Conservation (phyloP, 2,329 filamentous ascomycete genomes). For the Epichloe bromicola region DNA sequence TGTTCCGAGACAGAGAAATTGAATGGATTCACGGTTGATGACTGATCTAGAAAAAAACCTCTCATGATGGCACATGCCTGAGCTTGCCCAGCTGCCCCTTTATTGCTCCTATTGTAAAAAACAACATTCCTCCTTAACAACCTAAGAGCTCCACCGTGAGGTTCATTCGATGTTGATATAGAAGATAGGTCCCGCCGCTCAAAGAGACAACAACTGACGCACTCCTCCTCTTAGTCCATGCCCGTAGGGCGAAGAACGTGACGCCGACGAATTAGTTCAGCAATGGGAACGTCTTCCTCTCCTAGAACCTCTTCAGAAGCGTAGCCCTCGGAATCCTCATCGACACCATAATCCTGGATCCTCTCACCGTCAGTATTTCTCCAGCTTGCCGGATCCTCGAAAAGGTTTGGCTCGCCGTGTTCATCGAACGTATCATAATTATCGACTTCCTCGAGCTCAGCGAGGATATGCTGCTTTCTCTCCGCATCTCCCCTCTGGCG, state of each 20-base stretch:
- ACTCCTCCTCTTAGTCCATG: conserved; percentile 13
- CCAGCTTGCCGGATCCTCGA: conserved; percentile 50
- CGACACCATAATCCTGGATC: conserved; percentile 65
- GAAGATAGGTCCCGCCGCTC: background rate
- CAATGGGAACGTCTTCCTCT: conserved; percentile 57
- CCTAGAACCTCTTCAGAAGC: conserved; percentile 20
- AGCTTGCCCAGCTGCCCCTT: background rate
- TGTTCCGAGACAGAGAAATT: background rate
- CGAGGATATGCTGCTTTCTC: conserved; percentile 28
- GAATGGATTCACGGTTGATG: background rate
- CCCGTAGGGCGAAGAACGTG: conserved; percentile 18
- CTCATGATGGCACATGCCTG: background rate
- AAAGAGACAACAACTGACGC: background rate
- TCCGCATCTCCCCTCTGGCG: conserved; percentile 36
- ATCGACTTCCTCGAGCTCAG: conserved; percentile 40
- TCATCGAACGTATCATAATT: conserved; percentile 35
- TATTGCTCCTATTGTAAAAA: background rate
- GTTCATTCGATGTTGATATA: background rate
- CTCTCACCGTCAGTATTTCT: conserved; percentile 63
- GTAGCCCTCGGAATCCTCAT: conserved; percentile 51
- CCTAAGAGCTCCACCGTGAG: background rate
- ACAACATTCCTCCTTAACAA: background rate
- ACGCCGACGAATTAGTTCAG: conserved; percentile 49
- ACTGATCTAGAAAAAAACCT: background rate
- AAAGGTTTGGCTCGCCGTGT: conserved; percentile 42